Conservation (phyloP, 176 grass and related monocot species). For the Melocanna baccifera region DNA sequence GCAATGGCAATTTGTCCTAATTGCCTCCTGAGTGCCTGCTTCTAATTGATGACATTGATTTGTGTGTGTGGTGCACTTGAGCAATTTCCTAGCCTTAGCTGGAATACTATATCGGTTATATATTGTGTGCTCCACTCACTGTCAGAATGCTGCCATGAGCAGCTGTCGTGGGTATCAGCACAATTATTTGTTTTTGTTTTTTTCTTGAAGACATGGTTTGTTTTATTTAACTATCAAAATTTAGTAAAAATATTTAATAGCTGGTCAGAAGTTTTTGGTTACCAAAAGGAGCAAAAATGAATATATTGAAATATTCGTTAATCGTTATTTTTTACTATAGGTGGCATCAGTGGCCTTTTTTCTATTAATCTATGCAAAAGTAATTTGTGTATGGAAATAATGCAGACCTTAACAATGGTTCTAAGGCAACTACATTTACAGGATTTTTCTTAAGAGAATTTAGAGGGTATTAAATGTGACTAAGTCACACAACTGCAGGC, state of each 20-base stretch:
- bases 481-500: no score
- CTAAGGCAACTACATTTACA: no score
- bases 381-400: not conserved
- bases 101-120: not conserved
- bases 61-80: not conserved
- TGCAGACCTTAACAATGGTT: not conserved
- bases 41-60: not conserved
- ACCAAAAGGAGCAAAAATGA: not conserved
- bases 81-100: not conserved
- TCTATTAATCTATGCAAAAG: not conserved
- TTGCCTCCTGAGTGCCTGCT: not conserved
- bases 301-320: not conserved
- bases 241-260: not conserved
- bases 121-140: not conserved
- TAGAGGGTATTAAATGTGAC: no score
- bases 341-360: not conserved
- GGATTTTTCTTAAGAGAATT: no score
- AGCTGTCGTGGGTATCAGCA: not conserved
- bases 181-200: not conserved
- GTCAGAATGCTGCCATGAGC: not conserved
- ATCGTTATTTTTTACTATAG: not conserved
- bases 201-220: no score
- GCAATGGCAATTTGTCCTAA: not conserved
- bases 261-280: not conserved
- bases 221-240: not conserved